Conservation (phyloP, 192 early-diverging fungal species). For the Phlyctochytrium planicorne region DNA sequence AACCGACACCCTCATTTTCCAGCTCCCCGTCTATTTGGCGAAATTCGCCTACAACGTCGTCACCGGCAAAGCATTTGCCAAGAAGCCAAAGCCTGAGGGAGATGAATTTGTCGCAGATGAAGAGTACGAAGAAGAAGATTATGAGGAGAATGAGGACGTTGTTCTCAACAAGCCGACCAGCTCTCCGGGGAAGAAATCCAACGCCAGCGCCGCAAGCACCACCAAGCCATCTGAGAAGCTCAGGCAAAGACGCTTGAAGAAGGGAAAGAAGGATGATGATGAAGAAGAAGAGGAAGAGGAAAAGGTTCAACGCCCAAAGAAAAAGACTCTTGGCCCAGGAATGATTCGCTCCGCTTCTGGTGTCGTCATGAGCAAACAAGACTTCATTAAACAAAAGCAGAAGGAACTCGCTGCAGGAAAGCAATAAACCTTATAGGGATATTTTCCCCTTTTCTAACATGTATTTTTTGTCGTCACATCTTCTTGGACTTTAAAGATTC, state of each 20-base stretch:
- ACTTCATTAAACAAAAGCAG: slow-evolving; percentile 18
- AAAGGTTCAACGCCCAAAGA: slow-evolving; percentile 5
- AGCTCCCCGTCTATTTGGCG: slow-evolving; percentile 13
- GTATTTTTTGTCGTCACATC: too few species aligned
- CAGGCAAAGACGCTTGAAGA: slow-evolving; percentile 8
- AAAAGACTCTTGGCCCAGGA: slow-evolving; percentile 7
- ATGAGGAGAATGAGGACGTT: slow-evolving; percentile 7
- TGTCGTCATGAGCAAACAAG: slow-evolving; percentile 25
- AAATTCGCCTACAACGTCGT: neutral
- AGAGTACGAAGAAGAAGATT: slow-evolving; percentile 9
- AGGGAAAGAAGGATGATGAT: slow-evolving; percentile 2
- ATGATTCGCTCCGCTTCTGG: slow-evolving; percentile 13
- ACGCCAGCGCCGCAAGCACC: neutral
- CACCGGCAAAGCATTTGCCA: neutral
- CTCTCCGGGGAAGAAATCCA: neutral
- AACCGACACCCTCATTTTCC: slow-evolving; percentile 26
- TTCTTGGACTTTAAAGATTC: too few species aligned
- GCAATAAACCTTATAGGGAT: too few species aligned
- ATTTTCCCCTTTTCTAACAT: too few species aligned
- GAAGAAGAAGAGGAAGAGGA: slow-evolving; percentile 6
- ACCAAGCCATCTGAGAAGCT: neutral
- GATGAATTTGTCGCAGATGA: slow-evolving; percentile 8
- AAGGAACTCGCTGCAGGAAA: too few species aligned
- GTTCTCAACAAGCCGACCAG: neutral
- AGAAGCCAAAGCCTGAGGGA: neutral